These are phyloP conservation scores for Komagataella mondaviorum DNA, from an alignment of 805 yeast genomes.

Conservation along the genomic window DNA sequence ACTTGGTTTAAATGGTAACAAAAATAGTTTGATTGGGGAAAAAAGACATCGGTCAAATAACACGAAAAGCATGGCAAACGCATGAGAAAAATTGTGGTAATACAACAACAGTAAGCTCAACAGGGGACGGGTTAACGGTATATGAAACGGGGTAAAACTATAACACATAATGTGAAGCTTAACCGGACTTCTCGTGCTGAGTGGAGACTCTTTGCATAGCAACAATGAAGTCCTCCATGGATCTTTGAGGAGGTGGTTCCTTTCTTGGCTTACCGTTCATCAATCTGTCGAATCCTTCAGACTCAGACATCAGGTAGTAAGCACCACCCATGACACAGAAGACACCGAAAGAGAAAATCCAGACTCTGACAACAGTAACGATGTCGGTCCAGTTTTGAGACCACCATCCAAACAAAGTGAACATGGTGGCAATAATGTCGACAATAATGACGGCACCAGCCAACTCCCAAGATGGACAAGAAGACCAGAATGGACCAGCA, in stretches of 20 bases:
- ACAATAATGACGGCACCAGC: conserved; percentile 86
- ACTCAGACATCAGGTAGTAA: conserved; percentile 83
- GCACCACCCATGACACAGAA: conserved; percentile 96
- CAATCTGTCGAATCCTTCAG: conserved; percentile 67
- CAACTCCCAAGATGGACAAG: conserved; percentile 93
- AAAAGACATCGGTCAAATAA: not conserved
- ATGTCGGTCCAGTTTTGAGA: conserved; percentile 95
- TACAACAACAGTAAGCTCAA: not conserved
- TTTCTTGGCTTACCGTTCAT: conserved; percentile 69
- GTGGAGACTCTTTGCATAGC: conserved; percentile 85
- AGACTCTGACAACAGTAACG: conserved; percentile 86
- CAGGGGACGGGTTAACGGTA: not conserved
- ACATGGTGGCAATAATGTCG: conserved; percentile 85
- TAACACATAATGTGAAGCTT: conserved; percentile 8
- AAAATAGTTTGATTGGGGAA: not conserved
- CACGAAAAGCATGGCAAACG: not conserved
- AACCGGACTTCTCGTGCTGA: conserved; percentile 74
- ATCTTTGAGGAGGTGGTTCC: conserved; percentile 47
- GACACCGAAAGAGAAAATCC: conserved; percentile 94
- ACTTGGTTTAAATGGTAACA: not conserved
- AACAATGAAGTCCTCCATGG: conserved; percentile 72
- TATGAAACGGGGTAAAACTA: not conserved
- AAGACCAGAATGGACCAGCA: conserved; percentile 97
- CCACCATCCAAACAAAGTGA: conserved; percentile 95
- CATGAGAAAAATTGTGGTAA: not conserved